A percentile compares a stretch with the other conserved stretches of the same genome.
Conservation (phyloP, 1,284 basidiomycete genomes). For the Tetrapyrgos nigripes region DNA sequence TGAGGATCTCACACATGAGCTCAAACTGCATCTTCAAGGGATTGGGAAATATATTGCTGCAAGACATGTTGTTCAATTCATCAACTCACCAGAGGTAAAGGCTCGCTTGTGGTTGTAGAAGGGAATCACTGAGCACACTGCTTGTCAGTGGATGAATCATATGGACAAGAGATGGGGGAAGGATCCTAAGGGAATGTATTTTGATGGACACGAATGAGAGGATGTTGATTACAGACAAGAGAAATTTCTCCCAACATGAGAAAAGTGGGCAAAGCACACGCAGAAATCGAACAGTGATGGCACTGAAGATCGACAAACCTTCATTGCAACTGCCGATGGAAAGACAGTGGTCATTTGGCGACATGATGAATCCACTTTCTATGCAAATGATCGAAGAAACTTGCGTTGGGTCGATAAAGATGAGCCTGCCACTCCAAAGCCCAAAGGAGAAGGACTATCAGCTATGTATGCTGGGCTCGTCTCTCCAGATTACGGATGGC, state of each 20-base stretch:
- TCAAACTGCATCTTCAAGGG: slow-evolving; percentile 31
- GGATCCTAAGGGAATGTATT: slow-evolving; percentile 26
- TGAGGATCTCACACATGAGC: slow-evolving; percentile 33
- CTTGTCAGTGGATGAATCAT: slow-evolving; percentile 29
- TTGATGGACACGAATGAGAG: not conserved
- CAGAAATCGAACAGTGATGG: not conserved
- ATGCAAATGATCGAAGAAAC: slow-evolving; percentile 30
- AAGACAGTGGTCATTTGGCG: slow-evolving; percentile 24
- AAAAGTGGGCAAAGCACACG: not conserved
- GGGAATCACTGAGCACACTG: slow-evolving; percentile 25
- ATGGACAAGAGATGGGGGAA: slow-evolving; percentile 30
- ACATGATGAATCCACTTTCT: slow-evolving; percentile 36
- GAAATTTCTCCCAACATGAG: not conserved
- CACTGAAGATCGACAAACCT: not conserved
- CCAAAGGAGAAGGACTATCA: slow-evolving; percentile 30
- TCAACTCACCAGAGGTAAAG: slow-evolving; percentile 24
- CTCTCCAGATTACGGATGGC: slow-evolving; percentile 23
- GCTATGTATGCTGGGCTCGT: slow-evolving; percentile 32
- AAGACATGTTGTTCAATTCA: slow-evolving; percentile 30
- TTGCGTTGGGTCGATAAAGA: slow-evolving; percentile 25
- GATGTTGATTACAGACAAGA: not conserved
- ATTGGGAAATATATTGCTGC: slow-evolving; percentile 31
- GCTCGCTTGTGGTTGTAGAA: slow-evolving; percentile 22
- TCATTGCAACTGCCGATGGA: slow-evolving; percentile 4
- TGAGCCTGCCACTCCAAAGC: slow-evolving; percentile 15